phyloP scores from a whole-genome alignment of 495 filamentous ascomycete species.

The Penicillium lividum region DNA sequence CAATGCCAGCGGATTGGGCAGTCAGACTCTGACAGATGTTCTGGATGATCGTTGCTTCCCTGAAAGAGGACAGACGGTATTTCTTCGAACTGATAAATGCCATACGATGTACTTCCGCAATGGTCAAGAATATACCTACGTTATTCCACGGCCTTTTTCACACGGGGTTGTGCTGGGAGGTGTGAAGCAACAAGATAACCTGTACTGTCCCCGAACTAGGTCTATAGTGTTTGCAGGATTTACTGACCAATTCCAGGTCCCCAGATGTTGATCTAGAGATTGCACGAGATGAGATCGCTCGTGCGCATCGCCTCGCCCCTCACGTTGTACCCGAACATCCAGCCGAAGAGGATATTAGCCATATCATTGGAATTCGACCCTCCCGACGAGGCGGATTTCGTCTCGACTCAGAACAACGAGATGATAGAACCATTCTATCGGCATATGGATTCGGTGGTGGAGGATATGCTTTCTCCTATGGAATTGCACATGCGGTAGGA shows the following conservation, averaged over 20 bases:
- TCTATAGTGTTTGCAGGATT: background rate
- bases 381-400: slow-evolving; percentile 42
- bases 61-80: slow-evolving; percentile 48
- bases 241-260: slow-evolving; percentile 23
- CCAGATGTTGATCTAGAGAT: slow-evolving; percentile 42
- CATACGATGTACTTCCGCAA: slow-evolving; percentile 43
- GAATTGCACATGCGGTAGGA: slow-evolving; percentile 39
- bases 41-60: slow-evolving; percentile 42
- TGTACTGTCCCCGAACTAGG: slow-evolving; percentile 25
- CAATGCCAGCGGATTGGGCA: slow-evolving; percentile 47
- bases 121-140: slow-evolving; percentile 51
- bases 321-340: slow-evolving; percentile 42
- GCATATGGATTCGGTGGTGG: slow-evolving; percentile 49
- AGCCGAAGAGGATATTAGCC: slow-evolving; percentile 29
- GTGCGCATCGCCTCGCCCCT: slow-evolving; percentile 42
- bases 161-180: slow-evolving; percentile 49
- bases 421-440: slow-evolving; percentile 32
- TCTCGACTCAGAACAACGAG: slow-evolving; percentile 36
- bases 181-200: slow-evolving; percentile 42
- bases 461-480: slow-evolving; percentile 48
- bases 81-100: slow-evolving; percentile 34
- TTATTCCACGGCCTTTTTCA: slow-evolving; percentile 49
- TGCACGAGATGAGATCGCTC: slow-evolving; percentile 42
- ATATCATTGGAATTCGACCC: slow-evolving; percentile 46
- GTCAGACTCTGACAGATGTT: slow-evolving; percentile 39